Evolutionary conservation across 345 rosid genomes (phyloP).

Genomic region (Brassica juncea): DNA sequence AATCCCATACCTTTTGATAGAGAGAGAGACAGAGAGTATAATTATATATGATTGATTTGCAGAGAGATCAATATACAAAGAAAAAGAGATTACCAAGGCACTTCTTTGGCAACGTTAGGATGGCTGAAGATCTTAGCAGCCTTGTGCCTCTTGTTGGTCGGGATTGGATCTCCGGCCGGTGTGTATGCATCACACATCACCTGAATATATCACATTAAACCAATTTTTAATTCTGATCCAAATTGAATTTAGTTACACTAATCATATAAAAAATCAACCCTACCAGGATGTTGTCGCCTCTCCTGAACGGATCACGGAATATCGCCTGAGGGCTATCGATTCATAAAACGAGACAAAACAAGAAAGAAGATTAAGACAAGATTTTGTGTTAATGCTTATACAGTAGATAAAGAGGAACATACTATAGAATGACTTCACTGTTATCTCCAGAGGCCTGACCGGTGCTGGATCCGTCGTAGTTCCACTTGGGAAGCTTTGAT

Average conservation of each 20-base stretch:
- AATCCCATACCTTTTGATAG: constrained; percentile 64
- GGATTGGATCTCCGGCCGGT: constrained; percentile 83
- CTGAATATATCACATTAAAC: constrained; percentile 30
- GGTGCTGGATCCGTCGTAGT: constrained; percentile 91
- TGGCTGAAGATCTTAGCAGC: constrained; percentile 85
- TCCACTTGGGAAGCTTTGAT: constrained; percentile 71
- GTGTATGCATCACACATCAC: constrained; percentile 96
- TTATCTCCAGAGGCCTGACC: constrained; percentile 94
- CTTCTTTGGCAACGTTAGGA: constrained; percentile 65
- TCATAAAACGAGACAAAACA: not conserved
- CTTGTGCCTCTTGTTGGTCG: constrained; percentile 76
- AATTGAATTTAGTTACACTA: not conserved
- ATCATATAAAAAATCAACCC: constrained; percentile 26
- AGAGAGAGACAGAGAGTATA: not conserved
- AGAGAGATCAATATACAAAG: not conserved
- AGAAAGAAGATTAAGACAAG: not conserved
- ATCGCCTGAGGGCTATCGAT: constrained; percentile 79
- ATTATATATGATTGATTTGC: not conserved
- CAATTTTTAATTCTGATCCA: not conserved
- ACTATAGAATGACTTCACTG: constrained; percentile 92
- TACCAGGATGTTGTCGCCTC: constrained; percentile 82
- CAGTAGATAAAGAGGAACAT: constrained; percentile 28
- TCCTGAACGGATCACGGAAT: constrained; percentile 85
- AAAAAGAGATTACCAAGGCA: constrained; percentile 54
- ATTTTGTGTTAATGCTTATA: not conserved